Base-by-base conservation (phyloP, 2,329 filamentous ascomycete species). In the Lasiodiplodia hormozganensis region DNA sequence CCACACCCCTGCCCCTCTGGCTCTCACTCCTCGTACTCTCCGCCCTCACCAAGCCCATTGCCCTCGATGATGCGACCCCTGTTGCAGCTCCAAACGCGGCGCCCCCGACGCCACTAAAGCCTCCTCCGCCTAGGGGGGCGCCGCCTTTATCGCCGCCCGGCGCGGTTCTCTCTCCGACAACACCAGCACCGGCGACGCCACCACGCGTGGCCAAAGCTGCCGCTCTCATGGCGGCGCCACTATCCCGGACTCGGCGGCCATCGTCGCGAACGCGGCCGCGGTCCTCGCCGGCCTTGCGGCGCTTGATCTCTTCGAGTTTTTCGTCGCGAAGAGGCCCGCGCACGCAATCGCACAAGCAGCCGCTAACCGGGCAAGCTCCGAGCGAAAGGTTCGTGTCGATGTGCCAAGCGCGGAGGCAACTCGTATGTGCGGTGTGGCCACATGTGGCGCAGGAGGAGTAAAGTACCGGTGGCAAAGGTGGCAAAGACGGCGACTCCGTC, bases 361-460 rank as follows among this genome's bases (percentile, higher is more conserved):
- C 88, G 58, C 84, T 82, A 8, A 84, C 87, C 2, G 87, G 84
- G 77, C 88, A 90, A 36, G 82, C 83, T 18, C 87, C 87, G 70
- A 85, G 83, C 12, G 54, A 58, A 23, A 51, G 12, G 16, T 57
- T 75, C 23, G 81, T 71, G 65, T 85, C 82, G 21, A 78, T 77
- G 67, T 88, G 85, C 87, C 88, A 89, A 16, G 82, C 81, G 8
- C 80, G 81, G 36, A 89, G 81, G 74, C 88, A 90, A 62, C 83
- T 83, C 6, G 83, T 78, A 73, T 90, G 88, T 2, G 85, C 87
- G 49, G 85, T 84, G 72, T 90, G 88, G 4, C 87, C 86, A 75
- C 88, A 90, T 14, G 85, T 80, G 72, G 88, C 82, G 75, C 88
- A 90, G 80, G 84, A 85, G 5, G 84, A 83, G 83, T 84, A 88